Conservation (phyloP, 2,329 filamentous ascomycete species). For the Paecilomyces sp. region DNA sequence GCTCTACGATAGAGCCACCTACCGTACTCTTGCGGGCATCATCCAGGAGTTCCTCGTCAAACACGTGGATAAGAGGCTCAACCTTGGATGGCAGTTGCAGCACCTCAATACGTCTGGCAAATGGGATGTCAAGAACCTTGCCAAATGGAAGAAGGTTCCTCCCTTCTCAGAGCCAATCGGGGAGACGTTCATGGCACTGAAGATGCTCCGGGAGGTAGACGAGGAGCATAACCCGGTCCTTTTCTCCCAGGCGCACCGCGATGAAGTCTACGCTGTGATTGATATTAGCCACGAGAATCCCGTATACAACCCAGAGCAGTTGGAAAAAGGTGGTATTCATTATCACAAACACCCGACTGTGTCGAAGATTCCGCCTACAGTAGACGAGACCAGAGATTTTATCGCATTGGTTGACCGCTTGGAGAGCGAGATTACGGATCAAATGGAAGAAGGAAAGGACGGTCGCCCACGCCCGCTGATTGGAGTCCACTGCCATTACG, state of each 20-base stretch:
- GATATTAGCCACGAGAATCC: slow-evolving; percentile 89
- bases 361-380: slow-evolving; percentile 74
- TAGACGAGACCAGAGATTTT: slow-evolving; percentile 55
- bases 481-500: slow-evolving; percentile 91
- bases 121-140: slow-evolving; percentile 95
- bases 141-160: slow-evolving; percentile 76
- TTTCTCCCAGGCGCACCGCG: slow-evolving; percentile 63
- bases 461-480: slow-evolving; percentile 44
- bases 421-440: slow-evolving; percentile 46
- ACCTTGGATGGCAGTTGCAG: slow-evolving; percentile 83
- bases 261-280: slow-evolving; percentile 65
- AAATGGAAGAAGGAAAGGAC: slow-evolving; percentile 37
- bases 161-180: slow-evolving; percentile 75
- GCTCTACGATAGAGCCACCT: slow-evolving; percentile 69
- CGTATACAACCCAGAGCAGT: slow-evolving; percentile 71
- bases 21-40: slow-evolving; percentile 69
- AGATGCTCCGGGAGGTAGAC: slow-evolving; percentile 86
- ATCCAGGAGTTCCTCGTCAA: slow-evolving; percentile 73
- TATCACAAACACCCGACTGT: slow-evolving; percentile 89
- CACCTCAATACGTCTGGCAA: slow-evolving; percentile 85
- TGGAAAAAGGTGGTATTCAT: slow-evolving; percentile 59
- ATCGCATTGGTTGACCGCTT: slow-evolving; percentile 54
- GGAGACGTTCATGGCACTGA: slow-evolving; percentile 78
- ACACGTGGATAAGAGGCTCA: slow-evolving; percentile 69
- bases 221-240: slow-evolving; percentile 67